These are phyloP conservation scores for Aspergillus arachidicola DNA, from an alignment of 2,329 filamentous ascomycete genomes.

Conservation along the genomic window DNA sequence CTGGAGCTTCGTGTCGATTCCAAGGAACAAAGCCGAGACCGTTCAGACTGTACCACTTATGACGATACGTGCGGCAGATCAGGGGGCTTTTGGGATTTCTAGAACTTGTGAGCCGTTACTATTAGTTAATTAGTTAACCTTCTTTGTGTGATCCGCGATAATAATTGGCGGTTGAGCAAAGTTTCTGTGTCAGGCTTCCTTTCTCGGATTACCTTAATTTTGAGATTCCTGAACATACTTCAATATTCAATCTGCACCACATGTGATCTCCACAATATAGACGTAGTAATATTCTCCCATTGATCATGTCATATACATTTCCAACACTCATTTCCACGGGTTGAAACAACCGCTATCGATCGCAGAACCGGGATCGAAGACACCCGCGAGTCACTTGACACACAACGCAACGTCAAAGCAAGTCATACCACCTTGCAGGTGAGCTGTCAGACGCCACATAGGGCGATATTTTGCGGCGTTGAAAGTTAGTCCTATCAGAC, in stretches of 20 bases:
- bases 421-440: slow-evolving; percentile 15
- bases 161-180: neutral
- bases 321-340: too few relatives aligned
- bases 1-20: neutral
- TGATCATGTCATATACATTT: neutral
- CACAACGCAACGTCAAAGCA: slow-evolving; percentile 7
- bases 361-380: neutral
- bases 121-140: slow-evolving; percentile 2
- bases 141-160: neutral
- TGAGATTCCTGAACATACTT: neutral
- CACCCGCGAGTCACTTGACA: slow-evolving; percentile 4
- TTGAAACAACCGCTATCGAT: neutral
- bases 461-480: neutral
- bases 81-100: neutral
- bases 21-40: neutral
- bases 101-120: neutral
- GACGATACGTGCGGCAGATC: neutral
- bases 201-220: slow-evolving; percentile 1
- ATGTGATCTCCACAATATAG: neutral
- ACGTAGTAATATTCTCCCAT: neutral
- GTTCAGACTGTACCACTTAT: neutral
- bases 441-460: slow-evolving; percentile 16
- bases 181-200: neutral
- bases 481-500: neutral
- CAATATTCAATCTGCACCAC: neutral